These are phyloP conservation scores for Jasminum sambac DNA, from an alignment of 257 asterid genomes.

Conservation along the genomic window DNA sequence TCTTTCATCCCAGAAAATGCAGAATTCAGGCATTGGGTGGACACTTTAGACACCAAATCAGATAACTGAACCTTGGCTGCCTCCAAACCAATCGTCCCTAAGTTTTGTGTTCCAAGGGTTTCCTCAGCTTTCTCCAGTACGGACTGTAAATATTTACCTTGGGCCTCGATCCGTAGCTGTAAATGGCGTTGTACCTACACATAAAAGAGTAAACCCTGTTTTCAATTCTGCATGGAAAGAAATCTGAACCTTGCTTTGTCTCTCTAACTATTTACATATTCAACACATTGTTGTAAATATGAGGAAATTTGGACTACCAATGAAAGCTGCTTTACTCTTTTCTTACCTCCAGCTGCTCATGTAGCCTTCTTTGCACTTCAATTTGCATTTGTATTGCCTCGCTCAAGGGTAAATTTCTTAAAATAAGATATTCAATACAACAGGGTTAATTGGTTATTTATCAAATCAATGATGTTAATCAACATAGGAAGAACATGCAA, in stretches of 20 bases:
- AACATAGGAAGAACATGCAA: slow-evolving; percentile 11
- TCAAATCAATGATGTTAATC: not conserved
- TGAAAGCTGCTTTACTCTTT: slow-evolving; percentile 4
- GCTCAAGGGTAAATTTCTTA: slow-evolving; percentile 65
- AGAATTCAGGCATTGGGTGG: slow-evolving; percentile 74
- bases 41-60: slow-evolving; percentile 72
- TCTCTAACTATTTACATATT: not conserved
- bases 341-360: slow-evolving; percentile 88
- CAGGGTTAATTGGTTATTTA: slow-evolving; percentile 15
- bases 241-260: not conserved
- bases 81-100: slow-evolving; percentile 64
- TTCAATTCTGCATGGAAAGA: slow-evolving; percentile 4
- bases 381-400: slow-evolving; percentile 89
- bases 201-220: slow-evolving; percentile 31
- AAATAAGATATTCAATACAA: slow-evolving; percentile 19
- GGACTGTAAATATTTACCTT: slow-evolving; percentile 79
- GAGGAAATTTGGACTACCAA: slow-evolving; percentile 6
- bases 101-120: slow-evolving; percentile 71
- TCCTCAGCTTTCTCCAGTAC: slow-evolving; percentile 94
- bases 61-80: slow-evolving; percentile 82
- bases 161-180: slow-evolving; percentile 85
- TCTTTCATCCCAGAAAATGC: slow-evolving; percentile 60
- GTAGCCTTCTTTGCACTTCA: slow-evolving; percentile 77
- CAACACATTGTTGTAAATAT: not conserved
- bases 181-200: slow-evolving; percentile 81